phyloP scores from a whole-genome alignment of 345 rosid genomes.

The Euphorbia tirucalli region DNA sequence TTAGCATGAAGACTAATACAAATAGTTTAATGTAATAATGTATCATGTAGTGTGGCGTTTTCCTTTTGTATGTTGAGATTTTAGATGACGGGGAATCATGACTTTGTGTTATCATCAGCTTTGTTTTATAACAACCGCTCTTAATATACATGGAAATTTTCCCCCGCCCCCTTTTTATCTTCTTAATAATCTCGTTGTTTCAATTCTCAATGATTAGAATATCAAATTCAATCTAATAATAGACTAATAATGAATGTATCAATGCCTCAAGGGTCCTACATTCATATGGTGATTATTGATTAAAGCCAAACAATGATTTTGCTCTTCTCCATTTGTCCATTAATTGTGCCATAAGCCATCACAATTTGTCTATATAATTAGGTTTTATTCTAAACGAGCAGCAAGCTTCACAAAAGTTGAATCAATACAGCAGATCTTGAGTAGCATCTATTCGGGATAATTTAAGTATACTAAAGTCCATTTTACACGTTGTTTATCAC shows the following conservation, averaged over 20 bases:
- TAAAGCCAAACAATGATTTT: conserved; percentile 29
- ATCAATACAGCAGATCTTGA: neutral
- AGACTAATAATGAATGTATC: conserved; percentile 29
- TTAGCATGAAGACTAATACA: conserved; percentile 68
- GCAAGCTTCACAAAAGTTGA: too few species aligned
- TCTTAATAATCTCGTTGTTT: conserved; percentile 18
- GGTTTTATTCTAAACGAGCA: too few species aligned
- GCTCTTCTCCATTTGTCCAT: conserved; percentile 24
- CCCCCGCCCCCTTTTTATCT: neutral
- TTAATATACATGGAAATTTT: conserved; percentile 40
- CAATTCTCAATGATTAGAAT: conserved; percentile 34
- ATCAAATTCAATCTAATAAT: conserved; percentile 28
- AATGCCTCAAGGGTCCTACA: conserved; percentile 28
- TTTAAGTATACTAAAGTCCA: neutral
- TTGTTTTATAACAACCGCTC: conserved; percentile 39
- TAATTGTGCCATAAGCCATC: neutral
- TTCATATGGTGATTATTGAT: conserved; percentile 22
- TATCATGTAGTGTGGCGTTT: conserved; percentile 55
- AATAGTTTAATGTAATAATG: conserved; percentile 51
- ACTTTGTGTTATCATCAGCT: conserved; percentile 38
- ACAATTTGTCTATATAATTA: neutral
- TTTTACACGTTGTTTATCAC: neutral
- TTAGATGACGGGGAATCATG: conserved; percentile 42
- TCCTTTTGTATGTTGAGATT: conserved; percentile 52
- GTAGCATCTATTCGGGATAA: neutral